Evolutionary conservation across 768 basidiomycete genomes (phyloP), one percentile per base, ranked within the genome.

Genomic region (Mycena haematopus): DNA sequence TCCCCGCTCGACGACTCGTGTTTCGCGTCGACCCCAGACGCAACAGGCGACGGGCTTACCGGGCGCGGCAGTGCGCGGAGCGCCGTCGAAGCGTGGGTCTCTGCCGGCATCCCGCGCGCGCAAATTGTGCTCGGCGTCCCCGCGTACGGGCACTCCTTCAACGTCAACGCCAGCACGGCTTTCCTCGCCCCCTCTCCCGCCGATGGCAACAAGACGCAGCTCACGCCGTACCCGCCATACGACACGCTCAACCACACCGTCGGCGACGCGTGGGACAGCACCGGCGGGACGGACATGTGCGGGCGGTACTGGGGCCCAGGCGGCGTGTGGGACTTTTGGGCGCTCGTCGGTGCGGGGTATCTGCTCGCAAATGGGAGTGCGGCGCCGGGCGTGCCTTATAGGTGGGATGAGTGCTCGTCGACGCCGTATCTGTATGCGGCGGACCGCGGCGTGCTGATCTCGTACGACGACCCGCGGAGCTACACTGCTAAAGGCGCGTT

Each of bases 1-100:
- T 88, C 95, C 5, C 95, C 96, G 9, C 83, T 97, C n/a, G 78
- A 88, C 46, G 88, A 96, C 74, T 80, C 83, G 1, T 98, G 96
- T 71, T 67, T 19, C 22, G 50, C 50, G 1, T 31, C 35, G 7
- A 61, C 66, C 2, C 51, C 58, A 9, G 59, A 47, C 9, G 85
- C 87, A 0, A 68, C 85, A 35, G 73, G 84, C 10, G 71, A 74
- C 58, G 88, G 88, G 60, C 77, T 79, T 25, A n/a, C 51, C 0
- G 62, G 62, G 3, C 59, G 55, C 24, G 93, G 92, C 6, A 96
- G 93, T 58, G 95, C 92, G 13, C 79, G 82, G 6, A 86, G 86
- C 25, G 90, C 92, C 6, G 83, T 97, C 38, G 71, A 79, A 7
- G 78, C 81, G 14, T 97, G 95, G 95, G 83, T 79, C 1, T 73